These are phyloP conservation scores for Didymella exigua DNA, from an alignment of 2,329 filamentous ascomycete genomes.

Conservation along the genomic window DNA sequence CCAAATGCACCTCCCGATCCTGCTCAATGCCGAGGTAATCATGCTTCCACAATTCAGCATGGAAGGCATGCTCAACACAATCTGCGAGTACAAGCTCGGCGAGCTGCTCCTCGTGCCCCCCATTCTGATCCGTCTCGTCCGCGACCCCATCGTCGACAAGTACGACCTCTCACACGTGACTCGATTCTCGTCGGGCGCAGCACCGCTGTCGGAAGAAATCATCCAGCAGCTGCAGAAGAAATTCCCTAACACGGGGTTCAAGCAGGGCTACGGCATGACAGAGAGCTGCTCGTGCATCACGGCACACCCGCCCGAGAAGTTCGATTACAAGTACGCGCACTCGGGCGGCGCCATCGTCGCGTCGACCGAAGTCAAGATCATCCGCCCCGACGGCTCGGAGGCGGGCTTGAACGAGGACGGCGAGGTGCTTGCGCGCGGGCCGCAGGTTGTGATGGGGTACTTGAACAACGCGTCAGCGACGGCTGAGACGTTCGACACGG, in stretches of 20 bases:
- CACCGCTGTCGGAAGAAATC: slow-evolving; percentile 64
- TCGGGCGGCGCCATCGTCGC: slow-evolving; percentile 63
- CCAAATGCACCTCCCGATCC: slow-evolving; percentile 65
- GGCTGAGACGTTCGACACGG: slow-evolving; percentile 52
- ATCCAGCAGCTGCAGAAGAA: slow-evolving; percentile 60
- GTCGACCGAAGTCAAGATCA: slow-evolving; percentile 64
- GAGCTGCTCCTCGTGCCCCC: slow-evolving; percentile 61
- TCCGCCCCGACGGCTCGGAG: slow-evolving; percentile 62
- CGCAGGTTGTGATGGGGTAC: slow-evolving; percentile 59
- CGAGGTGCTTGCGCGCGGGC: slow-evolving; percentile 56
- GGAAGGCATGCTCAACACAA: slow-evolving; percentile 53
- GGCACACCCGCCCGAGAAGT: slow-evolving; percentile 62
- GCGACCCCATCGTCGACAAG: slow-evolving; percentile 59
- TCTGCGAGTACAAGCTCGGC: slow-evolving; percentile 56
- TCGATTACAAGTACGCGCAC: slow-evolving; percentile 63
- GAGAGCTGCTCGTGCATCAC: slow-evolving; percentile 69
- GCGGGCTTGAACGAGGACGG: slow-evolving; percentile 59
- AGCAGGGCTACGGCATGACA: slow-evolving; percentile 73
- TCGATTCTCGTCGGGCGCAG: slow-evolving; percentile 65
- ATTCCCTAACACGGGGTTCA: slow-evolving; percentile 66
- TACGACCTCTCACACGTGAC: slow-evolving; percentile 64
- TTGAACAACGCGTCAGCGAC: slow-evolving; percentile 53
- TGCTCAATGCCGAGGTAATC: slow-evolving; percentile 69
- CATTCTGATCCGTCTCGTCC: slow-evolving; percentile 65
- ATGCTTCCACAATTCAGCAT: slow-evolving; percentile 70